Conservation (phyloP, 2,329 filamentous ascomycete species). For the Talaromyces sp. region DNA sequence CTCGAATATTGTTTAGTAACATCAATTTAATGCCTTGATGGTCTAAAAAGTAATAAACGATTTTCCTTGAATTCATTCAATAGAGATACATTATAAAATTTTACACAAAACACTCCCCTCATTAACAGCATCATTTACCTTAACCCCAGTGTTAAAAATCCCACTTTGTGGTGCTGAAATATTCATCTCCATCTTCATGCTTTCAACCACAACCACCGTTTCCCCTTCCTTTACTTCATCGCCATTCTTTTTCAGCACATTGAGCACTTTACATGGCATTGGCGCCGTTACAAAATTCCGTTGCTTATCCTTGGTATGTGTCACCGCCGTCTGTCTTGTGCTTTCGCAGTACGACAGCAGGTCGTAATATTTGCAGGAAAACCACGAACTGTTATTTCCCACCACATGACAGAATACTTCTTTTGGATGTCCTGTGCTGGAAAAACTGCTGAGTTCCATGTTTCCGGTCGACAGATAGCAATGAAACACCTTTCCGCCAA, state of each 20-base stretch:
- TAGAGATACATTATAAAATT: too few relatives aligned
- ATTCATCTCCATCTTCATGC: conserved; percentile 41
- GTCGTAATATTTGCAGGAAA: conserved; percentile 21
- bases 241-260: conserved; percentile 24
- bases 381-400: conserved; percentile 20
- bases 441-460: neutral
- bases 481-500: neutral
- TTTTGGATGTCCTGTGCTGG: conserved; percentile 10
- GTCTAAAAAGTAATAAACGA: too few relatives aligned
- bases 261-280: conserved; percentile 34
- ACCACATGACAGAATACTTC: conserved; percentile 24
- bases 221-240: conserved; percentile 26
- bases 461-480: neutral
- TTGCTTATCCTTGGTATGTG: conserved; percentile 6
- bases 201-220: conserved; percentile 32
- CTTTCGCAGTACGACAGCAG: conserved; percentile 24
- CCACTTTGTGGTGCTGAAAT: conserved; percentile 22
- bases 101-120: conserved; percentile 25
- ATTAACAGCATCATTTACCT: conserved; percentile 26
- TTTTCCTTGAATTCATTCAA: too few relatives aligned
- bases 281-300: conserved; percentile 20
- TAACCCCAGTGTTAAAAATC: conserved; percentile 21
- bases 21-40: too few relatives aligned
- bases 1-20: too few relatives aligned
- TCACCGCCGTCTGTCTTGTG: conserved; percentile 13